These are phyloP conservation scores for Talaromyces marneffei DNA, from an alignment of 2,329 filamentous ascomycete genomes.

Conservation along the genomic window DNA sequence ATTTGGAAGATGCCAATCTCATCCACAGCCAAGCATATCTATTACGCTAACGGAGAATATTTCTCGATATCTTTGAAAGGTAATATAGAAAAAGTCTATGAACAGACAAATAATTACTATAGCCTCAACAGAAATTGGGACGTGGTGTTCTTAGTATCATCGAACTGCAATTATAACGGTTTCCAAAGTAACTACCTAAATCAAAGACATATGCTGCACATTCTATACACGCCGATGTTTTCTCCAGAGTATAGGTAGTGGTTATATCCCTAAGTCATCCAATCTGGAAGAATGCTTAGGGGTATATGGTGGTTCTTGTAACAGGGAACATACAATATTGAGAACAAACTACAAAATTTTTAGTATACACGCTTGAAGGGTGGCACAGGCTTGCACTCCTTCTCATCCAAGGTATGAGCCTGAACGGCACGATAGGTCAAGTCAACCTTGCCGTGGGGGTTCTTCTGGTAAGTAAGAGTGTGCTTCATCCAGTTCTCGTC, in stretches of 20 bases:
- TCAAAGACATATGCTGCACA: conserved; percentile 11
- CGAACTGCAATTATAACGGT: neutral
- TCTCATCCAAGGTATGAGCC: conserved; percentile 79
- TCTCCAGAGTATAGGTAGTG: neutral
- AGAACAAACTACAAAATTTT: conserved; percentile 13
- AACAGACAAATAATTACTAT: neutral
- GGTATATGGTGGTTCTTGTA: neutral
- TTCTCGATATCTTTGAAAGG: no score
- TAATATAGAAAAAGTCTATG: neutral
- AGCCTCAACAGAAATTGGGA: neutral
- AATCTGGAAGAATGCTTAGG: neutral
- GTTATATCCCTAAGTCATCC: neutral
- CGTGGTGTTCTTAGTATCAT: neutral
- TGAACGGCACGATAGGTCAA: conserved; percentile 81
- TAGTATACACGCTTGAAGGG: conserved; percentile 74
- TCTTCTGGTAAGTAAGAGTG: conserved; percentile 91
- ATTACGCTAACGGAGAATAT: neutral
- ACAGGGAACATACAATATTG: neutral
- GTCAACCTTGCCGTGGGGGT: conserved; percentile 80
- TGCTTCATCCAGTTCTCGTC: conserved; percentile 99
- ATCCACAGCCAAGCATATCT: neutral
- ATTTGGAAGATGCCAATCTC: neutral
- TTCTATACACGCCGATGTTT: conserved; percentile 7
- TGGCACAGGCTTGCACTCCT: conserved; percentile 91
- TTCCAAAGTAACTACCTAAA: conserved; percentile 5